A percentile compares a stretch with the other conserved stretches of the same genome.
phyloP scores from a whole-genome alignment of 768 basidiomycete genomes.

The Lactarius tabidus region DNA sequence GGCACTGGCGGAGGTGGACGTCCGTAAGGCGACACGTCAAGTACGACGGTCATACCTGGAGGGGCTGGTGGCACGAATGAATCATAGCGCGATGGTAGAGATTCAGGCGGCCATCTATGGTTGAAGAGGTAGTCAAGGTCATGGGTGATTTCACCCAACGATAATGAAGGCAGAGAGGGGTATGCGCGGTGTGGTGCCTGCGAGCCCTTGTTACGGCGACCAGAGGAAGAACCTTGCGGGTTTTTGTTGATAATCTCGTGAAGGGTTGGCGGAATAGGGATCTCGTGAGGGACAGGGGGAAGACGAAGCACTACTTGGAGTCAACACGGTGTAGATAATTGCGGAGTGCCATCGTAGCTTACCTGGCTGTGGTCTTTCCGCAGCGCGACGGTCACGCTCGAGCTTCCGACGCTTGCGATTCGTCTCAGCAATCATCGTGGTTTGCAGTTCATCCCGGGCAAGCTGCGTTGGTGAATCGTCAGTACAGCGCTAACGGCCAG shows the following conservation, averaged over 20 bases:
- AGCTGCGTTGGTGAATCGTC: constrained; percentile 41
- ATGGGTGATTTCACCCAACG: constrained; percentile 30
- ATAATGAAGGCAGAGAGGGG: constrained; percentile 32
- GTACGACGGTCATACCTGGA: constrained; percentile 16
- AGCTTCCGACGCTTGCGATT: constrained; percentile 81
- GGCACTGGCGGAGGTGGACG: constrained; percentile 13
- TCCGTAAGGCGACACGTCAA: constrained; percentile 20
- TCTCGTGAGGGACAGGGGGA: constrained; percentile 49
- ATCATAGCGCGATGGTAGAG: constrained; percentile 15
- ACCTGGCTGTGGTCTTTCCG: constrained; percentile 78
- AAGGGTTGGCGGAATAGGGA: constrained; percentile 55
- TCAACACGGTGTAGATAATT: neutral
- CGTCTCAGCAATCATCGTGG: constrained; percentile 84
- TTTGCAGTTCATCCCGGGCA: constrained; percentile 74
- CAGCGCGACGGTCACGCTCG: constrained; percentile 77
- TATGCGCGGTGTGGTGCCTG: constrained; percentile 27
- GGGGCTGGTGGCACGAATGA: constrained; percentile 7
- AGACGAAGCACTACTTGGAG: constrained; percentile 51
- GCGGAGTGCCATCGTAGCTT: constrained; percentile 23
- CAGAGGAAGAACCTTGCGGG: constrained; percentile 40
- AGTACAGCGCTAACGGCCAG: constrained; percentile 3
- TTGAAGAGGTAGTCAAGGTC: constrained; percentile 34
- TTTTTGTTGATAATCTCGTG: constrained; percentile 62
- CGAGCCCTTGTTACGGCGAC: constrained; percentile 23
- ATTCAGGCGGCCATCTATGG: constrained; percentile 27